phyloP scores from a whole-genome alignment of 1,284 basidiomycete species.

The Macrocystidia cucumis region DNA sequence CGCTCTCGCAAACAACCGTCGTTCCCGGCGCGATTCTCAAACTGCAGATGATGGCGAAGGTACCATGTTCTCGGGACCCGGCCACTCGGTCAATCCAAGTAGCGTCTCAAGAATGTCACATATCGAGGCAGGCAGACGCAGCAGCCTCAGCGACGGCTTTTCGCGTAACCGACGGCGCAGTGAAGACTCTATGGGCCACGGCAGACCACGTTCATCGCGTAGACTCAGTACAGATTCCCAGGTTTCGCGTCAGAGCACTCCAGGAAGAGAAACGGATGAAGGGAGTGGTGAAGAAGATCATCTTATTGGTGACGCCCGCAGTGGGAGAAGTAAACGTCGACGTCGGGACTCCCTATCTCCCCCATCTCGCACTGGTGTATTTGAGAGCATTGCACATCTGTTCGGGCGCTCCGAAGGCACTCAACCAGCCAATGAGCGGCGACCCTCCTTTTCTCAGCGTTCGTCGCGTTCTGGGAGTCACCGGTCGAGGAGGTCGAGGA shows the following conservation, averaged over 20 bases:
- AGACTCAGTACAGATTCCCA: slow-evolving; percentile 43
- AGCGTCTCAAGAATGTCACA: slow-evolving; percentile 73
- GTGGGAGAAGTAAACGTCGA: slow-evolving; percentile 16
- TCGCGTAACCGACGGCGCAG: slow-evolving; percentile 44
- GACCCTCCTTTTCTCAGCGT: slow-evolving; percentile 46
- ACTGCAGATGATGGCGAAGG: slow-evolving; percentile 53
- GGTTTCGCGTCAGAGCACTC: slow-evolving; percentile 28
- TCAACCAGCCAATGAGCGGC: slow-evolving; percentile 33
- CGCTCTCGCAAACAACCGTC: slow-evolving; percentile 41
- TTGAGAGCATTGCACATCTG: slow-evolving; percentile 64
- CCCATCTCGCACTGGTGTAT: slow-evolving; percentile 40
- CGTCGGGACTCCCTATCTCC: slow-evolving; percentile 29
- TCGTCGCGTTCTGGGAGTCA: slow-evolving; percentile 45
- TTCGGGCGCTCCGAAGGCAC: slow-evolving; percentile 43
- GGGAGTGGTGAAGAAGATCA: slow-evolving; percentile 18
- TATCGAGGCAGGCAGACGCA: slow-evolving; percentile 45
- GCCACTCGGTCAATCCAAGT: slow-evolving; percentile 62
- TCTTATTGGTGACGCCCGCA: slow-evolving; percentile 18
- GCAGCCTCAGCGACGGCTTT: slow-evolving; percentile 37
- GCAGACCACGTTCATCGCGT: slow-evolving; percentile 22
- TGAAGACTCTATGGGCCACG: slow-evolving; percentile 30
- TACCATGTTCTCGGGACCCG: slow-evolving; percentile 72
- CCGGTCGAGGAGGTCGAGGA: slow-evolving; percentile 42
- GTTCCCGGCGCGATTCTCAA: slow-evolving; percentile 58
- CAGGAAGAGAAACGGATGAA: slow-evolving; percentile 16